Conservation (phyloP, 331 rosid species). For the Telfairia occidentalis region DNA sequence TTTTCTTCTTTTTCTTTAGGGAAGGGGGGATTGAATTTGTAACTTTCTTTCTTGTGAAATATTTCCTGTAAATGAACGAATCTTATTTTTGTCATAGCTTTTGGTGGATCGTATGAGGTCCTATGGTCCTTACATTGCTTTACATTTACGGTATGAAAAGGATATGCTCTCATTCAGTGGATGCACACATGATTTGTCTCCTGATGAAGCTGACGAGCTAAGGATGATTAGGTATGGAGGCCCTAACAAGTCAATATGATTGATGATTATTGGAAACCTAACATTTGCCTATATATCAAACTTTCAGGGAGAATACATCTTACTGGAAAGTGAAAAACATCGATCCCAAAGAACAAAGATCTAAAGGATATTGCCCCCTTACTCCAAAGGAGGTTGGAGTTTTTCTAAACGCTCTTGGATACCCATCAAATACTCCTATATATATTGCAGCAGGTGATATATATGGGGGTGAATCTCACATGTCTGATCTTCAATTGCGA, state of each 20-base stretch:
- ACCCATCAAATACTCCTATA: conserved; percentile 71
- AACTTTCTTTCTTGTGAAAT: neutral
- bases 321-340: conserved; percentile 90
- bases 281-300: conserved; percentile 8
- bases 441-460: conserved; percentile 89
- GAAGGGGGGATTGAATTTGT: neutral
- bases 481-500: conserved; percentile 59
- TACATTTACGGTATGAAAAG: conserved; percentile 93
- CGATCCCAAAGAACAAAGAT: conserved; percentile 61
- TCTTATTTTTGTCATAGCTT: conserved; percentile 31
- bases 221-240: conserved; percentile 47
- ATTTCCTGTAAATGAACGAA: neutral
- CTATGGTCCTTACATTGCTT: conserved; percentile 67
- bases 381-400: conserved; percentile 93
- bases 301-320: conserved; percentile 56
- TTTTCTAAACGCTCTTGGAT: conserved; percentile 76
- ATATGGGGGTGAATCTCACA: conserved; percentile 77
- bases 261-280: conserved; percentile 10
- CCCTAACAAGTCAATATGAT: no score
- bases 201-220: conserved; percentile 64
- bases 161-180: conserved; percentile 99
- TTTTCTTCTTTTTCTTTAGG: neutral
- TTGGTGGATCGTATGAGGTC: conserved; percentile 83
- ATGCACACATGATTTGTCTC: conserved; percentile 68
- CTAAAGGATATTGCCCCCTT: conserved; percentile 79